These are phyloP conservation scores for Lasiosphaeriaceae sp. DNA, from an alignment of 495 filamentous ascomycete genomes.

Conservation along the genomic window DNA sequence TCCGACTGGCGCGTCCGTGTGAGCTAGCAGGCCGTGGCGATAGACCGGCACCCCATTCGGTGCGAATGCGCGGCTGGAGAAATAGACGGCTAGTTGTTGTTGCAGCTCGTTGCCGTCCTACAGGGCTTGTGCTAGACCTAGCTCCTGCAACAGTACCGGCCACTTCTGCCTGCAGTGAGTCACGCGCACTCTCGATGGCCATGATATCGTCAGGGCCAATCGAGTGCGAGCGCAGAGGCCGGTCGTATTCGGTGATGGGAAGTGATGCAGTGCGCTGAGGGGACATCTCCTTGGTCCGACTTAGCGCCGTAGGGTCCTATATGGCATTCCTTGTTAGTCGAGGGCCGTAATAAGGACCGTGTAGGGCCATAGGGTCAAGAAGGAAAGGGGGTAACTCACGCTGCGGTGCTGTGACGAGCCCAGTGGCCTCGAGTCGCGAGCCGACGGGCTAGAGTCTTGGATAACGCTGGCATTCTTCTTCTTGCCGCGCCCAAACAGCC, in stretches of 20 bases:
- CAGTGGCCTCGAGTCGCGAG: conserved; percentile 15
- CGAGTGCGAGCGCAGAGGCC: conserved; percentile 51
- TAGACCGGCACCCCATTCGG: conserved; percentile 43
- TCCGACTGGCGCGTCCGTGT: conserved; percentile 39
- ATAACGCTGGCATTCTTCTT: conserved; percentile 34
- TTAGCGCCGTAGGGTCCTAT: conserved; percentile 43
- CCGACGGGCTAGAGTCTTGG: conserved; percentile 15
- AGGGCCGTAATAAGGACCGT: too few species aligned
- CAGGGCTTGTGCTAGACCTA: background rate
- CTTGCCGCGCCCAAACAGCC: conserved; percentile 48
- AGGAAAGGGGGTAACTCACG: conserved; percentile 29
- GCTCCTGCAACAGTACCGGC: conserved; percentile 19
- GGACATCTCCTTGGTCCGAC: conserved; percentile 27
- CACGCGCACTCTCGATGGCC: conserved; percentile 43
- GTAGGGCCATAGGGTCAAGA: background rate
- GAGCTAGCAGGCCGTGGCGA: conserved; percentile 52
- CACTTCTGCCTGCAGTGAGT: conserved; percentile 43
- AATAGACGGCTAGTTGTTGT: conserved; percentile 37
- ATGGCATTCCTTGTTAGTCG: conserved; percentile 16
- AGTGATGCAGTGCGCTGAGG: conserved; percentile 48
- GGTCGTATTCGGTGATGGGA: conserved; percentile 51
- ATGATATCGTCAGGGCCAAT: conserved; percentile 45
- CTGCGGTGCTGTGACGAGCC: conserved; percentile 36
- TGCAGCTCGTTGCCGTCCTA: conserved; percentile 21
- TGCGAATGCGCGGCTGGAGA: conserved; percentile 22